These are phyloP conservation scores for Kalmusia sp. DNA, from an alignment of 2,329 filamentous ascomycete genomes.

Conservation along the genomic window DNA sequence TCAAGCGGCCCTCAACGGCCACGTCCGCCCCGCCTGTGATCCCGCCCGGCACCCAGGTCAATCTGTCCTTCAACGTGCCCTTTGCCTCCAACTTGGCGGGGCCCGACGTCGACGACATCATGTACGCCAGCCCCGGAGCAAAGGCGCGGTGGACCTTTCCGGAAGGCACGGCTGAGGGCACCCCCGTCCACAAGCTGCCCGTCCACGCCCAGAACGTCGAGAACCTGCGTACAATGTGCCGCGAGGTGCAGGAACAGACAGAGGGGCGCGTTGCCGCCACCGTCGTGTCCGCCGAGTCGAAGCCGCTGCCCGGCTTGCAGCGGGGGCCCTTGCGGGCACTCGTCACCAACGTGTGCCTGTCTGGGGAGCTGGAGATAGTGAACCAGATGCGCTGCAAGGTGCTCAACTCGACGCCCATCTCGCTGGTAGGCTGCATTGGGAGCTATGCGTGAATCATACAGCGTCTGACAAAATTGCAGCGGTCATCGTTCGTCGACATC, in stretches of 20 bases:
- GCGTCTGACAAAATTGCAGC: slow-evolving; percentile 59
- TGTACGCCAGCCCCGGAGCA: slow-evolving; percentile 88
- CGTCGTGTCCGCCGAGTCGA: slow-evolving; percentile 83
- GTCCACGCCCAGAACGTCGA: slow-evolving; percentile 88
- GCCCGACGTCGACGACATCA: slow-evolving; percentile 91
- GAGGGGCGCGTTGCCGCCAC: slow-evolving; percentile 77
- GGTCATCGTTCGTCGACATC: slow-evolving; percentile 91
- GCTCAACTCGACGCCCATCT: slow-evolving; percentile 88
- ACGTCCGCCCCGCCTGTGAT: slow-evolving; percentile 65
- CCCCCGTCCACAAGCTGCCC: slow-evolving; percentile 87
- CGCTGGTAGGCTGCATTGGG: slow-evolving; percentile 71
- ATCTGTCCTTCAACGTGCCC: slow-evolving; percentile 96
- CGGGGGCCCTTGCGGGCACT: slow-evolving; percentile 57
- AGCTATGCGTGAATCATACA: slow-evolving; percentile 24
- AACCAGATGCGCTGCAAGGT: slow-evolving; percentile 90
- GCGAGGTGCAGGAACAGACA: slow-evolving; percentile 74
- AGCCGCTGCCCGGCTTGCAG: slow-evolving; percentile 60
- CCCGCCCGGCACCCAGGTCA: slow-evolving; percentile 77
- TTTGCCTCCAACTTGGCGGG: slow-evolving; percentile 92
- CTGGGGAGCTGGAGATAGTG: slow-evolving; percentile 84
- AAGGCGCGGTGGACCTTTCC: slow-evolving; percentile 93
- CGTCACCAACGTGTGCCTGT: slow-evolving; percentile 86
- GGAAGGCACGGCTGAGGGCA: slow-evolving; percentile 82
- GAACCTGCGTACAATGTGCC: slow-evolving; percentile 79
- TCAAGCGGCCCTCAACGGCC: slow-evolving; percentile 63